Percentiles rank a stretch among this genome's conserved stretches.
These are phyloP conservation scores for Amanita brunnescens DNA, from an alignment of 768 basidiomycete species.

Conservation along the genomic window DNA sequence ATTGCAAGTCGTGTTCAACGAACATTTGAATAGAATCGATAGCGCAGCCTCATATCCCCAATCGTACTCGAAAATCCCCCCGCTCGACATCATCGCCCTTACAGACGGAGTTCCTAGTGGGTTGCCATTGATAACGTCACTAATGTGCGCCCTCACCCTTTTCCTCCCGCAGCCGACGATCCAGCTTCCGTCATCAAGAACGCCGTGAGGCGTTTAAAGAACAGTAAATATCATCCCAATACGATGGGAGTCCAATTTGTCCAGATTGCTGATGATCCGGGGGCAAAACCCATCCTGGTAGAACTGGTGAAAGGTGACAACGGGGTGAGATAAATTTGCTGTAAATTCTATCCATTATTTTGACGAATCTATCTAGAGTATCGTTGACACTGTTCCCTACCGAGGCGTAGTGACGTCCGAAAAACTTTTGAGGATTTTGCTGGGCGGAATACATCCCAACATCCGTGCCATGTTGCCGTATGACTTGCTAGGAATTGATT, in stretches of 20 bases:
- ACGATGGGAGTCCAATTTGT: constrained; percentile 25
- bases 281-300: constrained; percentile 15
- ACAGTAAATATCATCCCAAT: constrained; percentile 23
- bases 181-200: constrained; percentile 15
- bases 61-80: constrained; percentile 18
- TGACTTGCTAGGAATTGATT: no score
- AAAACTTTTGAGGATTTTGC: no score
- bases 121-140: neutral
- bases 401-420: no score
- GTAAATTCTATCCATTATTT: no score
- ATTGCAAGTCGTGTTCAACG: constrained; percentile 16
- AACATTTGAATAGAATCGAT: constrained; percentile 14
- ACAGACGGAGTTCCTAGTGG: constrained; percentile 25
- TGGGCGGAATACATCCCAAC: no score
- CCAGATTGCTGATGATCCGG: constrained; percentile 21
- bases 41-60: neutral
- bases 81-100: constrained; percentile 25
- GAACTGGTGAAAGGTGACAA: constrained; percentile 20
- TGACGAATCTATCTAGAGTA: constrained; percentile 16
- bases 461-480: no score
- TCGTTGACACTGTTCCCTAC: constrained; percentile 24
- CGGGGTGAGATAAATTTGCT: constrained; percentile 14
- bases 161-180: constrained; percentile 10
- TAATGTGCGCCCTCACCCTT: neutral
- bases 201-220: constrained; percentile 16